A percentile compares a stretch with the other conserved stretches of the same genome.
Evolutionary conservation across 2,329 filamentous ascomycete genomes (phyloP).

Genomic region (Colletotrichum costaricense): DNA sequence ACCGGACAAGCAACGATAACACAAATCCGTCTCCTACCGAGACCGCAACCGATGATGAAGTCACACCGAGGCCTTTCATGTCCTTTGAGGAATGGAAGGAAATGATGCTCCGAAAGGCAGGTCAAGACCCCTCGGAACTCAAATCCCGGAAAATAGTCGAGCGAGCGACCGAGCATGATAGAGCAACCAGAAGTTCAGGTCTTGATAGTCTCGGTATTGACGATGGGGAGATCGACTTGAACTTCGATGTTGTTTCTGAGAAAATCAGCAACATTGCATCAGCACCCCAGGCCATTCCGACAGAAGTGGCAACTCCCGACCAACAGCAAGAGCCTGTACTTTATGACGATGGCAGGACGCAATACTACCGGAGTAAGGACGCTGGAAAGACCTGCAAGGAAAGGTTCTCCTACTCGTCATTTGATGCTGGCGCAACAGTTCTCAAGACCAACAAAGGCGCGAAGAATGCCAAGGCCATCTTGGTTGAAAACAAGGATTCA

Average conservation of each 20-base stretch:
- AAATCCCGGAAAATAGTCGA: conserved; percentile 69
- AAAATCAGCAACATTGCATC: conserved; percentile 46
- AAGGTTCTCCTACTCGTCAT: conserved; percentile 96
- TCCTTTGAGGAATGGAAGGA: conserved; percentile 99
- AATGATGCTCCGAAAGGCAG: conserved; percentile 86
- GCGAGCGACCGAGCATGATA: conserved; percentile 58
- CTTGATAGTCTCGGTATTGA: conserved; percentile 82
- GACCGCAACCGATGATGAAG: conserved; percentile 25
- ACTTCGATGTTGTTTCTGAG: conserved; percentile 63
- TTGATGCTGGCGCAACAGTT: conserved; percentile 94
- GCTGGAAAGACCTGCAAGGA: conserved; percentile 98
- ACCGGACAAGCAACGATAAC: not conserved
- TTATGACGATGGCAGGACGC: conserved; percentile 61
- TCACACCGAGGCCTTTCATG: conserved; percentile 73
- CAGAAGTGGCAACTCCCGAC: conserved; percentile 25
- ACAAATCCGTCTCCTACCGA: not conserved
- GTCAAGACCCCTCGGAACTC: conserved; percentile 72
- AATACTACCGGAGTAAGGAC: conserved; percentile 81
- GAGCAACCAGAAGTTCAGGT: conserved; percentile 68
- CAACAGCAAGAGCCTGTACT: conserved; percentile 53
- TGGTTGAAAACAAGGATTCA: conserved; percentile 97
- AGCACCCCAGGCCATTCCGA: conserved; percentile 14
- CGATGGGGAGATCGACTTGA: conserved; percentile 81
- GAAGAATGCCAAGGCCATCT: conserved; percentile 87
- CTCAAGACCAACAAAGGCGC: conserved; percentile 89